A percentile compares a stretch with the other conserved stretches of the same genome.
These are phyloP conservation scores for Cyberlindnera amylophila DNA, from an alignment of 805 yeast species.

Conservation along the genomic window DNA sequence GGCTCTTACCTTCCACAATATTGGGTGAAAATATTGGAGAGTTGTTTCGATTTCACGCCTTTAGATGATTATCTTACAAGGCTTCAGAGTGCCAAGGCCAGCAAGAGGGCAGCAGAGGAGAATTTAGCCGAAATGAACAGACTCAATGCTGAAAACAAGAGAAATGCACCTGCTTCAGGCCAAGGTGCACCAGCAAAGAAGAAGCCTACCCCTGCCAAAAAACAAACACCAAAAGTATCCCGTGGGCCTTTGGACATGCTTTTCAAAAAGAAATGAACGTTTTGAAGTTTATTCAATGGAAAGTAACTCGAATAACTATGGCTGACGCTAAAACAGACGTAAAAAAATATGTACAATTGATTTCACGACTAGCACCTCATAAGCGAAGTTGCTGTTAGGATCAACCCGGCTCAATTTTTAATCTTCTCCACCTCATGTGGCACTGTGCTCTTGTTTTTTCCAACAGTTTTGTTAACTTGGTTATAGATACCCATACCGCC, in stretches of 20 bases:
- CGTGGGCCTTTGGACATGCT: conserved; percentile 71
- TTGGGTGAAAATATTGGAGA: conserved; percentile 23
- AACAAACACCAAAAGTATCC: conserved; percentile 47
- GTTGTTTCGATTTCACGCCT: conserved; percentile 30
- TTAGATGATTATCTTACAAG: conserved; percentile 29
- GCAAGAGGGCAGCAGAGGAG: conserved; percentile 30
- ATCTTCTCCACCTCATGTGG: conserved; percentile 9
- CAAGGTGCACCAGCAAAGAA: conserved; percentile 26
- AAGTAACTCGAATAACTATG: too few relatives aligned
- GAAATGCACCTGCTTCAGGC: conserved; percentile 9
- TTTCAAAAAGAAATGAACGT: conserved; percentile 38
- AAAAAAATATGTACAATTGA: conserved; percentile 1
- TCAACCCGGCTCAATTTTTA: background rate
- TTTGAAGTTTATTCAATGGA: too few relatives aligned
- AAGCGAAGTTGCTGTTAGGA: background rate
- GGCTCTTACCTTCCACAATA: conserved; percentile 38
- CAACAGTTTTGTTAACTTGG: conserved; percentile 36
- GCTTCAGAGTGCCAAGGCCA: conserved; percentile 20
- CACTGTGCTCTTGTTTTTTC: conserved; percentile 1
- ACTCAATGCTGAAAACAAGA: conserved; percentile 18
- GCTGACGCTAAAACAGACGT: background rate
- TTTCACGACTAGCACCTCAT: background rate
- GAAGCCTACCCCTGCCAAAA: conserved; percentile 29
- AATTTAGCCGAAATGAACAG: conserved; percentile 28
- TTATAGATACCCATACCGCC: conserved; percentile 72